These are phyloP conservation scores for Bjerkandera adusta DNA, from an alignment of 1,284 basidiomycete genomes.

Conservation along the genomic window DNA sequence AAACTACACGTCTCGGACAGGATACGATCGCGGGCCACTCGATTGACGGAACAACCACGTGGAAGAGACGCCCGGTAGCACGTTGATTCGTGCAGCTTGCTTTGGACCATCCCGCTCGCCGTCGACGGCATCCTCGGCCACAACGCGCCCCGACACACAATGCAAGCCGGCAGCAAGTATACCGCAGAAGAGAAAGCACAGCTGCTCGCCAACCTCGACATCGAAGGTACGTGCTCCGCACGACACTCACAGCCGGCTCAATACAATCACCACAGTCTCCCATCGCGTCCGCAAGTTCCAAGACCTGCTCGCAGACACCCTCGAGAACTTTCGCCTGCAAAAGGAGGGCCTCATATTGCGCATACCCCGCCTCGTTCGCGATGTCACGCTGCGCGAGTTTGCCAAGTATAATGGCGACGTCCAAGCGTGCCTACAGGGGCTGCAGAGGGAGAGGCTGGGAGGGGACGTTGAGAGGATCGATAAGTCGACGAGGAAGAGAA, in stretches of 20 bases:
- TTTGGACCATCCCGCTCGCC: no score
- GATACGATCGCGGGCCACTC: no score
- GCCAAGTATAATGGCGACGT: slow-evolving; percentile 75
- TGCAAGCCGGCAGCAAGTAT: slow-evolving; percentile 36
- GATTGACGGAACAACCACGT: no score
- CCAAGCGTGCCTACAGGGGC: slow-evolving; percentile 60
- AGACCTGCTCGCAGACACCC: slow-evolving; percentile 65
- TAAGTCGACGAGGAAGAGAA: slow-evolving; percentile 65
- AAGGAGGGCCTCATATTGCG: slow-evolving; percentile 72
- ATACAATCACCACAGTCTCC: slow-evolving; percentile 43
- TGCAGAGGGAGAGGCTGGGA: slow-evolving; percentile 50
- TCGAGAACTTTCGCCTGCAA: slow-evolving; percentile 67
- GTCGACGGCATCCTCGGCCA: no score
- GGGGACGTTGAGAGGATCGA: slow-evolving; percentile 55
- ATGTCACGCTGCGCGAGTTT: slow-evolving; percentile 73
- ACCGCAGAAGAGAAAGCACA: slow-evolving; percentile 68
- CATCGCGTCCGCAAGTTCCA: slow-evolving; percentile 69
- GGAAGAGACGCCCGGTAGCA: no score
- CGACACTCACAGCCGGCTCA: slow-evolving; percentile 9
- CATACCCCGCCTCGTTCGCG: slow-evolving; percentile 70
- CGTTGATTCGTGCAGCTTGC: no score
- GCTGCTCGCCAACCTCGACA: slow-evolving; percentile 70
- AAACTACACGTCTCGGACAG: no score
- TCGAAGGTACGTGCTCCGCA: slow-evolving; percentile 57
- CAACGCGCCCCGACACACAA: no score